Percentiles rank a stretch among this genome's conserved stretches.
Conservation (phyloP, 2,329 filamentous ascomycete species). For the Arachnopeziza araneosa region DNA sequence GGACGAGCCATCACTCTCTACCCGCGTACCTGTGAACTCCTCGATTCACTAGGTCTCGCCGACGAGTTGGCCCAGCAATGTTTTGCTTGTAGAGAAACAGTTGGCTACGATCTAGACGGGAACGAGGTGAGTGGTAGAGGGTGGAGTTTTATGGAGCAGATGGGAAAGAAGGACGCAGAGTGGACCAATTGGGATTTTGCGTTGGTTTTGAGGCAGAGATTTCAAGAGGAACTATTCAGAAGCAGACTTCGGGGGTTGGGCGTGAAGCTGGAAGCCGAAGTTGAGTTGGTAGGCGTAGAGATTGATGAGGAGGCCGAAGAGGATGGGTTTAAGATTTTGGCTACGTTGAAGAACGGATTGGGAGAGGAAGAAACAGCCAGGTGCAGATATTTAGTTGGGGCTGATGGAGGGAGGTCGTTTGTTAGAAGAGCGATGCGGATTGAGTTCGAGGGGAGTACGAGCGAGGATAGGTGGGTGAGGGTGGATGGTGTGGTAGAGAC, state of each 20-base stretch:
- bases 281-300: constrained; percentile 16
- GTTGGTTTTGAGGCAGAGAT: constrained; percentile 50
- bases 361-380: constrained; percentile 29
- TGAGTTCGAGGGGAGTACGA: constrained; percentile 43
- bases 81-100: constrained; percentile 45
- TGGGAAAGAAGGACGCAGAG: constrained; percentile 34
- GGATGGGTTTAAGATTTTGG: constrained; percentile 20
- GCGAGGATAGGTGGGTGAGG: constrained; percentile 48
- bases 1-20: constrained; percentile 50
- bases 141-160: constrained; percentile 49
- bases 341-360: constrained; percentile 17
- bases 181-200: constrained; percentile 44
- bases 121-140: constrained; percentile 40
- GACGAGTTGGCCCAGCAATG: constrained; percentile 46
- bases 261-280: constrained; percentile 15
- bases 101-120: constrained; percentile 42
- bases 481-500: constrained; percentile 40
- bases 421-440: constrained; percentile 42
- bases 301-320: constrained; percentile 17
- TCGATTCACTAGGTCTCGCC: constrained; percentile 45
- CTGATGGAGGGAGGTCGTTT: constrained; percentile 45
- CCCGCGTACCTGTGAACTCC: constrained; percentile 44
- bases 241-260: constrained; percentile 30
- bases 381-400: constrained; percentile 45
- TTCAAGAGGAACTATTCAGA: constrained; percentile 48